Evolutionary conservation across 495 filamentous ascomycete species (phyloP), one percentile per base, ranked within the genome.

Genomic region (Penicillium herquei): DNA sequence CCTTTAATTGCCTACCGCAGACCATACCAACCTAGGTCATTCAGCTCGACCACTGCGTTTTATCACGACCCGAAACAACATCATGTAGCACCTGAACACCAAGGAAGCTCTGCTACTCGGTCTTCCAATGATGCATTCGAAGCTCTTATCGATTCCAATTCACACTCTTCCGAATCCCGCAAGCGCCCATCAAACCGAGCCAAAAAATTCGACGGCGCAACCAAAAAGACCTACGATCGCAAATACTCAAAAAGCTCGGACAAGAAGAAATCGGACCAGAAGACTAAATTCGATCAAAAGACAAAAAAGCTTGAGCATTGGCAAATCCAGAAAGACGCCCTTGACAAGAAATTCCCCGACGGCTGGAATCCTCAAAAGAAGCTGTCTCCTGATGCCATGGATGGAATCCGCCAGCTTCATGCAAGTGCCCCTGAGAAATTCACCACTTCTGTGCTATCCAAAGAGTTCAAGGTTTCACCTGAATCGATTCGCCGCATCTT

Each of bases 401-500:
- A 91, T 13, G 91, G 91, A 30, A 96, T 98, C 54, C 85, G 89
- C 16, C 83, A 86, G 31, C 76, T 98, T 18, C 82, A 96, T 65
- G 70, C 78, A 3, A 82, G 89, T 57, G 84, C 88, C 43, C 91
- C 94, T 0, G 80, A 88, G 1, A 70, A 75, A 47, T 96, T 90
- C 74, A 86, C 88, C 16, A 95, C 90, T 1, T 64, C 78, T 9
- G 81, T 85, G 35, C 84, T 98, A 6, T 82, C 94, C 0, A 62
- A 86, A 0, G 80, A 92, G 52, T 98, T 98, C 73, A 76, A 90
- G 70, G 78, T 96, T 6, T 92, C 91, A 1, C 80, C 89, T 1
- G 94, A 98, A 60, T 88, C 85, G 6, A 90, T 98, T 51, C 82
- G 92, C 9, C 77, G 94, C 17, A 94, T 98, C 32, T 70, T 98